phyloP scores from a whole-genome alignment of 2,329 filamentous ascomycete species.

The Penicillium corylophilum region DNA sequence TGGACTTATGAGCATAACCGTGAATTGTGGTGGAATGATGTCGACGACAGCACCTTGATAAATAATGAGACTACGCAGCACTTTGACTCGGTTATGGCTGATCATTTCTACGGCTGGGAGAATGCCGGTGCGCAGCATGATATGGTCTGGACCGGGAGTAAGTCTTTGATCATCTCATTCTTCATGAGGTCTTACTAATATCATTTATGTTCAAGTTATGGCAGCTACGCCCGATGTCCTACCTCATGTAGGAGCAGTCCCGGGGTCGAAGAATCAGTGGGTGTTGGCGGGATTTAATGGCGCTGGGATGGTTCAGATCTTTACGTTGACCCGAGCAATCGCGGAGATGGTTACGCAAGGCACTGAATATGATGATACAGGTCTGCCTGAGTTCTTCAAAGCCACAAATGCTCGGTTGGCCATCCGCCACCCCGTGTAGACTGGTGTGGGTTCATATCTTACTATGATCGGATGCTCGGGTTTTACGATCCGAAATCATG shows the following conservation, averaged over 20 bases:
- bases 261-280: slow-evolving; percentile 51
- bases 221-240: slow-evolving; percentile 52
- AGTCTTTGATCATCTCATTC: no score
- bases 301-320: slow-evolving; percentile 65
- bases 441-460: no score
- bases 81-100: slow-evolving; percentile 39
- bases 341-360: slow-evolving; percentile 51
- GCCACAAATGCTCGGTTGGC: slow-evolving; percentile 20
- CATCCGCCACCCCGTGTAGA: background rate
- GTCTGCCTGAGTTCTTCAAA: slow-evolving; percentile 33
- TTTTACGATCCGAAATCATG: no score
- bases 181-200: no score
- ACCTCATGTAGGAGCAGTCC: slow-evolving; percentile 54
- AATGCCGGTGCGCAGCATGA: slow-evolving; percentile 27
- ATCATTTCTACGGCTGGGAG: slow-evolving; percentile 37
- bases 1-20: slow-evolving; percentile 37
- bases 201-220: slow-evolving; percentile 50
- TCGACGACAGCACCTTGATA: slow-evolving; percentile 51
- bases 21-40: slow-evolving; percentile 46
- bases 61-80: slow-evolving; percentile 35
- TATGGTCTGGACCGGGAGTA: slow-evolving; percentile 34
- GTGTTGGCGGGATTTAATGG: slow-evolving; percentile 63
- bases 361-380: slow-evolving; percentile 25
- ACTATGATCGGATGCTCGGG: no score
- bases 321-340: slow-evolving; percentile 59